Conservation (phyloP, 257 asterid genomes). For the Fraxinus quadrangulata region DNA sequence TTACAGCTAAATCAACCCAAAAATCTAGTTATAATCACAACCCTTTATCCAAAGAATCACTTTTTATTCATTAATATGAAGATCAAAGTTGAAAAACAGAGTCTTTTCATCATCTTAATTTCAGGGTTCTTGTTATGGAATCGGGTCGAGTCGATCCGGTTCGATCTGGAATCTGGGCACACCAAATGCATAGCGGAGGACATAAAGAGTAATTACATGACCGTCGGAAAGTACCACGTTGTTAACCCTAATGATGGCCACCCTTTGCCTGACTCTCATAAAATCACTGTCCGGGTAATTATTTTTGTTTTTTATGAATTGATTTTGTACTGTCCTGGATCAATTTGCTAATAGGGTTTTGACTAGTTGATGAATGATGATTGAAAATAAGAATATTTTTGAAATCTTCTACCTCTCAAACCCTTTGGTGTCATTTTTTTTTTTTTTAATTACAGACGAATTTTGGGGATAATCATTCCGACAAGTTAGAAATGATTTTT, state of each 20-base stretch:
- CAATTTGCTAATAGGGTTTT: not conserved
- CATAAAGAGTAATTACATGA: constrained; percentile 83
- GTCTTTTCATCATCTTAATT: constrained; percentile 37
- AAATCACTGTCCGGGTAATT: constrained; percentile 79
- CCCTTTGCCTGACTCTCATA: constrained; percentile 89
- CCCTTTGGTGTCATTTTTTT: not conserved
- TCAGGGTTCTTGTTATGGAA: constrained; percentile 46
- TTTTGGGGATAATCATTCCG: not conserved
- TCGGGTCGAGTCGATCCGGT: constrained; percentile 68
- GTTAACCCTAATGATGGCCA: constrained; percentile 76
- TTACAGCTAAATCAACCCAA: constrained; percentile 22
- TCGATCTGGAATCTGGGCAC: constrained; percentile 82
- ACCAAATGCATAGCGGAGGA: constrained; percentile 98
- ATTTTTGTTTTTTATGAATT: not conserved
- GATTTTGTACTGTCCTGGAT: not conserved
- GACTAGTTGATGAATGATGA: not conserved
- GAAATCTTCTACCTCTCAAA: not conserved
- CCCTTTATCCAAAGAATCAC: not conserved
- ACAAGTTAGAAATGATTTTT: not conserved
- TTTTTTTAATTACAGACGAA: not conserved
- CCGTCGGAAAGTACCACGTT: constrained; percentile 85
- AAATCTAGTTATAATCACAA: constrained; percentile 1
- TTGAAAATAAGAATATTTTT: not conserved
- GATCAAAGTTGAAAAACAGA: constrained; percentile 33
- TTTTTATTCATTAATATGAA: constrained; percentile 31